A percentile compares a stretch with the other conserved stretches of the same genome.
phyloP scores from a whole-genome alignment of 2,329 filamentous ascomycete species.

The Verticillium alfalfae region DNA sequence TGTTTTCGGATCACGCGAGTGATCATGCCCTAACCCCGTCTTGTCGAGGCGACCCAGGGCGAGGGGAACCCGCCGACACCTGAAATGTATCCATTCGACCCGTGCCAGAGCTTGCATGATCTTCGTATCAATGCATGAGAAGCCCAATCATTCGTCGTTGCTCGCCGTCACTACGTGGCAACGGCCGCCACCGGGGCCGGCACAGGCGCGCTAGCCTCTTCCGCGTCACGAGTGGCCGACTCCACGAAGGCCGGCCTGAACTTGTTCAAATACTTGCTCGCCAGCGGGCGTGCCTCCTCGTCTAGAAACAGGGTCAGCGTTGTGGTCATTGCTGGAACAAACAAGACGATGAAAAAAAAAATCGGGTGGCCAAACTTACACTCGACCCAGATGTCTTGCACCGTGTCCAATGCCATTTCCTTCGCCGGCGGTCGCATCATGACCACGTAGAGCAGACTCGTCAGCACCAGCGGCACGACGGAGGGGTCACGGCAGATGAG shows the following conservation, averaged over 20 bases:
- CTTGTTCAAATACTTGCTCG: conserved; percentile 56
- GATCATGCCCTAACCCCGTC: too few relatives aligned
- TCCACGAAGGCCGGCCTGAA: conserved; percentile 51
- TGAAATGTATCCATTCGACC: background rate
- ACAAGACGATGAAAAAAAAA: background rate
- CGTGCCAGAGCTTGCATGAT: background rate
- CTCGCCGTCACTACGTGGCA: background rate
- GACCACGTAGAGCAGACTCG: conserved; percentile 60
- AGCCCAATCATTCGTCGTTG: background rate
- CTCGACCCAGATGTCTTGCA: conserved; percentile 62
- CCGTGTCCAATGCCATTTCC: conserved; percentile 57
- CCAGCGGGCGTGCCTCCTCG: conserved; percentile 58
- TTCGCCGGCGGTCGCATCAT: conserved; percentile 63
- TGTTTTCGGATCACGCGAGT: too few relatives aligned
- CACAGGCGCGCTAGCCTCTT: conserved; percentile 4
- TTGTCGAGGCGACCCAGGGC: too few relatives aligned
- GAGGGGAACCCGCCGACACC: background rate
- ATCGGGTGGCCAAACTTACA: conserved; percentile 42
- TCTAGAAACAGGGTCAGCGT: conserved; percentile 30
- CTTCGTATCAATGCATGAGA: background rate
- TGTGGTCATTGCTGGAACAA: background rate
- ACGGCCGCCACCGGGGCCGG: background rate
- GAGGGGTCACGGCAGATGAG: conserved; percentile 61
- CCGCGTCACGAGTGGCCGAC: conserved; percentile 17
- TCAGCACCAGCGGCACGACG: conserved; percentile 57